Evolutionary conservation across 208 protist genomes (phyloP), one percentile per base, ranked within the genome.

Genomic region (Leishmania martiniquensis): DNA sequence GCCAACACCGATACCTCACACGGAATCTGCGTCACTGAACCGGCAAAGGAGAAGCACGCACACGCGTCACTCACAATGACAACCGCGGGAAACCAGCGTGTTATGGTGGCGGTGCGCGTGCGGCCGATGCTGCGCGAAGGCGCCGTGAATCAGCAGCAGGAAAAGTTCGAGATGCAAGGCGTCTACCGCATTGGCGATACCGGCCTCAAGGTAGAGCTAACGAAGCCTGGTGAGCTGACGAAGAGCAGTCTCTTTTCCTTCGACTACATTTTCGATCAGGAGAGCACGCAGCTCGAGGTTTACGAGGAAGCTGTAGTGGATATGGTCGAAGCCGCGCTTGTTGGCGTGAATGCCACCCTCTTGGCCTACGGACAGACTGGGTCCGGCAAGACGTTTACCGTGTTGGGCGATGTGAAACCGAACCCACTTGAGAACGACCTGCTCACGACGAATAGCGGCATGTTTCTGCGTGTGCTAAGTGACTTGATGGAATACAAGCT

Each of bases 361-460:
- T 83, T 97, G 29, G 91, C 94, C 15, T 98, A 98, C 82, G 96
- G 97, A 6, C 95, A 98, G 85, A 98, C 95, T 1, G 95, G 97
- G 22, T 92, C 88, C 32, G 98, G 98, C 52, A 98, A 98, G 84
- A 97, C 95, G 52, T 96, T 93, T 83, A 93, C 89, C 4, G 86
- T 97, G 22, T 85, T 98, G 6, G 93, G 94, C 49, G 88, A 88
- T 45, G 86, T 94, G 73, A 86, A 89, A 66, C 84, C 87, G 51
- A 91, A 91, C 75, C 81, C 89, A 7, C 77, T 93, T 42, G 86
- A 89, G 66, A 89, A 95, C 73, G 92, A 94, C 22, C 77, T 96
- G 45, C 83, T 97, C 32, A 94, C 92, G 10, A 78, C 75, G 34
- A 82, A 98, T 44, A 93, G 89, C n/a, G 95, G 95, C 78, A 93